phyloP scores from a whole-genome alignment of 2,329 filamentous ascomycete species.

The Chalaropsis thielavioides region DNA sequence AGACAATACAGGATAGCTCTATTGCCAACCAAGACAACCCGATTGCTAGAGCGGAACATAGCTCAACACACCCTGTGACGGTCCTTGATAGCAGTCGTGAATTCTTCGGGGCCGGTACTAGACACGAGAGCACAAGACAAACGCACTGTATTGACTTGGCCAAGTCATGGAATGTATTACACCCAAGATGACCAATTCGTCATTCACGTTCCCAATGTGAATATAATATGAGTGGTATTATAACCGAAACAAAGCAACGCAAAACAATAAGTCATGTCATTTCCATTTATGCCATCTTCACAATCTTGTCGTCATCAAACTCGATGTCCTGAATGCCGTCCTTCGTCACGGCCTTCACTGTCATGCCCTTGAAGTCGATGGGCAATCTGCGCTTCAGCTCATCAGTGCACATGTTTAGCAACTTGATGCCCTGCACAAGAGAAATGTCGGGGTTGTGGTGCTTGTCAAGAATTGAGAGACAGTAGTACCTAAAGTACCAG shows the following conservation, averaged over 20 bases:
- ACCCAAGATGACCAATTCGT: not conserved
- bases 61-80: too few species aligned
- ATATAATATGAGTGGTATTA: not conserved
- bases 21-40: too few species aligned
- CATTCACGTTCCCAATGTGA: not conserved
- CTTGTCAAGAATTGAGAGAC: constrained; percentile 92
- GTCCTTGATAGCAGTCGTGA: too few species aligned
- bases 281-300: constrained; percentile 40
- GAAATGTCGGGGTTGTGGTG: constrained; percentile 93
- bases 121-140: too few species aligned
- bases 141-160: not conserved
- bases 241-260: constrained; percentile 9
- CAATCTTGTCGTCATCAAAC: constrained; percentile 67
- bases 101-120: too few species aligned
- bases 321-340: constrained; percentile 77
- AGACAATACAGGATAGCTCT: not conserved
- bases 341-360: constrained; percentile 88
- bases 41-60: too few species aligned
- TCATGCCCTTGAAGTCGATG: constrained; percentile 96
- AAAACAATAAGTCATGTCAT: constrained; percentile 13
- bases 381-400: constrained; percentile 94
- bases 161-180: not conserved
- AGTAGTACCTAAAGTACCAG: constrained; percentile 61
- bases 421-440: constrained; percentile 77
- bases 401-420: constrained; percentile 87